These are phyloP conservation scores for Diplodia seriata DNA, from an alignment of 2,329 filamentous ascomycete species.

Conservation along the genomic window DNA sequence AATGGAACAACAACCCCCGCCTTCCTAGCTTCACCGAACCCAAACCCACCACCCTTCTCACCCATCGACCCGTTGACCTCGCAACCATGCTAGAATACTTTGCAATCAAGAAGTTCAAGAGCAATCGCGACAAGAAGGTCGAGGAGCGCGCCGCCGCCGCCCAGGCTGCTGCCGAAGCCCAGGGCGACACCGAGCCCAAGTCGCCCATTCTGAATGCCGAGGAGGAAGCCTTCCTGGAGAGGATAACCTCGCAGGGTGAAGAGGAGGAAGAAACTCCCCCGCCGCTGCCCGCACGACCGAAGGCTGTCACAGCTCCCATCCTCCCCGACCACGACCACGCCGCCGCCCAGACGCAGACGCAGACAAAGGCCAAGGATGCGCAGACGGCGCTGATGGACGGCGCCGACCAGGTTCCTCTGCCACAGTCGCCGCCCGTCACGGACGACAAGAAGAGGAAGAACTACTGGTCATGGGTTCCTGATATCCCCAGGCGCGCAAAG, in stretches of 20 bases:
- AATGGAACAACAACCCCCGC: not conserved
- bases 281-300: conserved; percentile 50
- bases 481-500: conserved; percentile 31
- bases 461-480: conserved; percentile 30
- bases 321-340: not conserved
- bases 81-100: conserved; percentile 47
- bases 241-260: conserved; percentile 52
- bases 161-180: conserved; percentile 39
- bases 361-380: conserved; percentile 51
- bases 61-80: not conserved
- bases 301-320: conserved; percentile 41
- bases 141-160: conserved; percentile 31
- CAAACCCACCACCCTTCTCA: not conserved
- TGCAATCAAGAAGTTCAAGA: conserved; percentile 50
- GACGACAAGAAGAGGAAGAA: conserved; percentile 43
- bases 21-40: not conserved
- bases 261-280: conserved; percentile 52
- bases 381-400: conserved; percentile 55
- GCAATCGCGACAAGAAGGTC: conserved; percentile 40
- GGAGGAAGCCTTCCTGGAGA: conserved; percentile 64
- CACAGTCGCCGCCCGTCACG: conserved; percentile 55
- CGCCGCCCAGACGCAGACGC: conserved; percentile 38
- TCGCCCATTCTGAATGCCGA: conserved; percentile 64
- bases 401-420: conserved; percentile 58
- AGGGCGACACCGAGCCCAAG: conserved; percentile 35